Percentiles rank a stretch among this genome's conserved stretches.
phyloP scores from a whole-genome alignment of 1,139 yeast species.

The Chernovozyma aurita region DNA sequence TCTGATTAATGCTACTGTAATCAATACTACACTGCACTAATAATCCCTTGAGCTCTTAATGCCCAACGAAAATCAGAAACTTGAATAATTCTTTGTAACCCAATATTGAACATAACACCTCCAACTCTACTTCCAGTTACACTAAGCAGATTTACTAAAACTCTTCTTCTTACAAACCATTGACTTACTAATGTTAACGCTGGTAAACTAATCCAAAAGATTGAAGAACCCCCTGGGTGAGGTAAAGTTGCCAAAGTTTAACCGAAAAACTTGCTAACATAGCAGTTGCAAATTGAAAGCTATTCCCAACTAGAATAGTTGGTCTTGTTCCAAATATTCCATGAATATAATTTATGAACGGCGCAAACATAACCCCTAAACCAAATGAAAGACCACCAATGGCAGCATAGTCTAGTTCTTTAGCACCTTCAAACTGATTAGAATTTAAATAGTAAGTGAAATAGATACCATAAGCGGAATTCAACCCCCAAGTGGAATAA shows the following conservation, averaged over 20 bases:
- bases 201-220: constrained; percentile 25
- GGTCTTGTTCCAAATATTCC: constrained; percentile 24
- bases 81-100: constrained; percentile 25
- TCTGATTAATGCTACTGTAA: constrained; percentile 18
- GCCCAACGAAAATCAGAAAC: constrained; percentile 33
- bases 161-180: constrained; percentile 58
- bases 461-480: constrained; percentile 40
- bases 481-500: constrained; percentile 42
- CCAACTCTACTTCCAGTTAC: constrained; percentile 47
- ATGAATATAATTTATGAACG: constrained; percentile 29
- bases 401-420: constrained; percentile 17
- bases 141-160: constrained; percentile 53
- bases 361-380: constrained; percentile 12
- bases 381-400: constrained; percentile 24
- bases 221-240: constrained; percentile 28
- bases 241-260: constrained; percentile 30
- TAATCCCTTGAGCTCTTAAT: constrained; percentile 31
- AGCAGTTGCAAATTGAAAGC: constrained; percentile 37
- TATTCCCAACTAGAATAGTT: constrained; percentile 29
- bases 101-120: constrained; percentile 21
- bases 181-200: constrained; percentile 49
- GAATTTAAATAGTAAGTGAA: constrained; percentile 32
- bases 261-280: constrained; percentile 44
- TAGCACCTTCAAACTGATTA: constrained; percentile 17
- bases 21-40: constrained; percentile 22